Percentiles rank a stretch among this genome's conserved stretches.
These are phyloP conservation scores for Monosporascus sp. DNA, from an alignment of 2,329 filamentous ascomycete species.

Conservation along the genomic window DNA sequence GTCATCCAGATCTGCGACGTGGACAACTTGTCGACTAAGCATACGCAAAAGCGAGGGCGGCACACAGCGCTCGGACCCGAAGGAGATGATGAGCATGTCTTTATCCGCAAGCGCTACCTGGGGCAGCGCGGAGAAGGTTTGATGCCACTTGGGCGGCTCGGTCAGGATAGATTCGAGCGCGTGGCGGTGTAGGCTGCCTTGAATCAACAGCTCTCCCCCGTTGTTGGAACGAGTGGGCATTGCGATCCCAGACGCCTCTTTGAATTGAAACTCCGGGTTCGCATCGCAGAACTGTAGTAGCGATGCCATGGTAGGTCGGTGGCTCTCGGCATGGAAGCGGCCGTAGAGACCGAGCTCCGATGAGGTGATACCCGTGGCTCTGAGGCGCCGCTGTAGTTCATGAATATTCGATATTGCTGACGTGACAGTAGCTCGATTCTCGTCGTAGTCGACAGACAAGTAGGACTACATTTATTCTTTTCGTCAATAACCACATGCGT, in stretches of 20 bases:
- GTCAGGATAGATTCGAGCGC: conserved; percentile 30
- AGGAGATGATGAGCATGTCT: conserved; percentile 21
- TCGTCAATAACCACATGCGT: conserved; percentile 1
- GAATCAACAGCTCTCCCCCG: conserved; percentile 13
- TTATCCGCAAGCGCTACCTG: conserved; percentile 5
- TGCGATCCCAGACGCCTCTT: conserved; percentile 22
- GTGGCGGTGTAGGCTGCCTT: conserved; percentile 21
- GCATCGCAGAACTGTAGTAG: conserved; percentile 23
- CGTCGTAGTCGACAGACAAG: conserved; percentile 30
- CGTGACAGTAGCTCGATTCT: conserved; percentile 32
- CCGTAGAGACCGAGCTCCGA: conserved; percentile 26
- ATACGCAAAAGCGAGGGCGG: conserved; percentile 22
- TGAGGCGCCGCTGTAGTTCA: conserved; percentile 19
- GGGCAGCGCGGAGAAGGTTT: conserved; percentile 20
- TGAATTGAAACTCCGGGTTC: conserved; percentile 25
- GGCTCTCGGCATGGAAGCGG: conserved; percentile 23
- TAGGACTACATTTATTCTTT: conserved; percentile 6
- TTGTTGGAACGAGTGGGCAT: conserved; percentile 19
- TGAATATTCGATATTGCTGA: conserved; percentile 11
- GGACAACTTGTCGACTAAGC: conserved; percentile 9
- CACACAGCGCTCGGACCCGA: conserved; percentile 32
- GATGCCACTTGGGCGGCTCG: conserved; percentile 29
- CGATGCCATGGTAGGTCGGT: conserved; percentile 8
- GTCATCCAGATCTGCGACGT: conserved; percentile 6
- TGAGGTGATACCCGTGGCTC: conserved; percentile 19